Evolutionary conservation across 2,329 filamentous ascomycete species (phyloP).

Genomic region (Pseudocercospora vitis): DNA sequence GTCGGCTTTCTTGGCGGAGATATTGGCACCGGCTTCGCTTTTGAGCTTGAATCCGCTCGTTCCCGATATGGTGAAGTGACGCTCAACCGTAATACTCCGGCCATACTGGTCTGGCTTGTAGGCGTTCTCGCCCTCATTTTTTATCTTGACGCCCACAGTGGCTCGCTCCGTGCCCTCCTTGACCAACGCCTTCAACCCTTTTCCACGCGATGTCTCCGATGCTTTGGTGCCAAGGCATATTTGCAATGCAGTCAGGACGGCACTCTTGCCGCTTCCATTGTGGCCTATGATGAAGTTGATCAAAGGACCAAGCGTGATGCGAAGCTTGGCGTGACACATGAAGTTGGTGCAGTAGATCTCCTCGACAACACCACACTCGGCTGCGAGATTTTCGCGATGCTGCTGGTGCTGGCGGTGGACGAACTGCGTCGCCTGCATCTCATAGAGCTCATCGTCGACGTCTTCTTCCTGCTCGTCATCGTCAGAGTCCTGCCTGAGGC

Average conservation of each 20-base stretch:
- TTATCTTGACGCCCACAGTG: slow-evolving; percentile 78
- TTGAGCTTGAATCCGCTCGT: slow-evolving; percentile 86
- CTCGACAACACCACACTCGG: slow-evolving; percentile 84
- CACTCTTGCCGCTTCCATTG: slow-evolving; percentile 97
- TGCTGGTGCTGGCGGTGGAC: slow-evolving; percentile 33
- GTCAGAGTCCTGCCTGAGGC: slow-evolving; percentile 20
- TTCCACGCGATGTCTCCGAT: slow-evolving; percentile 85
- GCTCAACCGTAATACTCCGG: slow-evolving; percentile 82
- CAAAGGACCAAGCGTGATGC: slow-evolving; percentile 82
- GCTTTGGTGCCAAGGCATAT: slow-evolving; percentile 95
- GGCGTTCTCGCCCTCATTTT: slow-evolving; percentile 82
- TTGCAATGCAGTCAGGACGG: slow-evolving; percentile 87
- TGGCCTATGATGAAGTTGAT: slow-evolving; percentile 99
- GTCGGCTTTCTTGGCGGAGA: slow-evolving; percentile 82
- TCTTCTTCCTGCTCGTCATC: slow-evolving; percentile 34
- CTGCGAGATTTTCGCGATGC: slow-evolving; percentile 64
- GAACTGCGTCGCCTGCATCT: slow-evolving; percentile 37
- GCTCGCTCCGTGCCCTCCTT: slow-evolving; percentile 79
- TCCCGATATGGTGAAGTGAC: slow-evolving; percentile 73
- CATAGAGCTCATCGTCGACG: slow-evolving; percentile 30
- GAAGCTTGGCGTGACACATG: slow-evolving; percentile 87
- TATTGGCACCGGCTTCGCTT: slow-evolving; percentile 63
- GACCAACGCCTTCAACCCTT: slow-evolving; percentile 84
- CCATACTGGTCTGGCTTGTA: slow-evolving; percentile 83
- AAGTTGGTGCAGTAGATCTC: slow-evolving; percentile 87